These are phyloP conservation scores for Cladosporium phlei DNA, from an alignment of 2,329 filamentous ascomycete species.

Conservation along the genomic window DNA sequence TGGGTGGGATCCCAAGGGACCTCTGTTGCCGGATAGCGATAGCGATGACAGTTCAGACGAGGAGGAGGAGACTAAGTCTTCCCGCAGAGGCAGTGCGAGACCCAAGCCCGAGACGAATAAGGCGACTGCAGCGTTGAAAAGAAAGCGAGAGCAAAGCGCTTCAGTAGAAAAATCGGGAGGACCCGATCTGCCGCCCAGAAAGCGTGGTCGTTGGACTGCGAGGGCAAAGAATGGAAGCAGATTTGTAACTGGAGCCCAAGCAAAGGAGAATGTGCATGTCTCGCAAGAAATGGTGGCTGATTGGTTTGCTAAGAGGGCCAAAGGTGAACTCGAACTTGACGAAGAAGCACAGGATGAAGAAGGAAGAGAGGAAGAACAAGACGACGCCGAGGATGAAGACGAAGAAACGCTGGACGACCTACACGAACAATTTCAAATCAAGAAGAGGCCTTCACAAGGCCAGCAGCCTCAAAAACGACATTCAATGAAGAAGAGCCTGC, in stretches of 20 bases:
- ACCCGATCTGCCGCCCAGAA: not conserved
- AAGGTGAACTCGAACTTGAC: constrained; percentile 15
- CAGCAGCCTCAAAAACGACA: not conserved
- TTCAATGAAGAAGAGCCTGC: not conserved
- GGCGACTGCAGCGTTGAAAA: constrained; percentile 4
- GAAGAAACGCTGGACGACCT: not conserved
- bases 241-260: not conserved
- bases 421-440: not conserved
- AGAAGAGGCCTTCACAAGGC: not conserved
- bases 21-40: constrained; percentile 29
- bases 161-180: constrained; percentile 1
- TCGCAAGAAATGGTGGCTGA: constrained; percentile 11
- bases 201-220: constrained; percentile 7
- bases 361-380: not conserved
- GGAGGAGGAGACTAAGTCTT: constrained; percentile 23
- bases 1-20: constrained; percentile 64
- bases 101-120: not conserved
- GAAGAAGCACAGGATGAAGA: not conserved
- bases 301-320: constrained; percentile 8
- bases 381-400: not conserved
- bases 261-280: not conserved
- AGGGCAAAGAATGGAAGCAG: not conserved
- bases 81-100: not conserved
- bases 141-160: constrained; percentile 22
- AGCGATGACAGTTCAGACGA: constrained; percentile 34